phyloP scores from a whole-genome alignment of 208 protist genomes.

The Phytomonas sp. region DNA sequence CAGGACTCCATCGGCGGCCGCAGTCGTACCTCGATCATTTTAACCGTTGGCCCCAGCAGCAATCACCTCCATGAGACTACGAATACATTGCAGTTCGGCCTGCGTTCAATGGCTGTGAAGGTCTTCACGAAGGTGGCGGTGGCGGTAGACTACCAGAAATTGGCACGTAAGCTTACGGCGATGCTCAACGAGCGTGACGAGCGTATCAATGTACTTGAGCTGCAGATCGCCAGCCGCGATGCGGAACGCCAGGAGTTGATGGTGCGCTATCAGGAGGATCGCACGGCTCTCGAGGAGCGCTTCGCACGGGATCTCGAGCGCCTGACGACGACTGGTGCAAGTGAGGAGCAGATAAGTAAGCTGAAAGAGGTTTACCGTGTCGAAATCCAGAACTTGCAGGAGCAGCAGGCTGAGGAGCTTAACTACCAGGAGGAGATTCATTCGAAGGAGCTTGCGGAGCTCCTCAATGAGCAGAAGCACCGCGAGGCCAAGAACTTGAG shows the following conservation, averaged over 20 bases:
- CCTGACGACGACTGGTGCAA: conserved; percentile 47
- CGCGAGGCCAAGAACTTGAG: conserved; percentile 64
- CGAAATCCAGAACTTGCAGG: conserved; percentile 74
- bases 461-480: conserved; percentile 76
- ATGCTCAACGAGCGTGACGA: conserved; percentile 64
- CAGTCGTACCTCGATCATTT: conserved; percentile 93
- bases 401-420: conserved; percentile 81
- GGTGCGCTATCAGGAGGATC: conserved; percentile 51
- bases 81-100: conserved; percentile 86
- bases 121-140: conserved; percentile 67
- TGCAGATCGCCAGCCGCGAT: conserved; percentile 70
- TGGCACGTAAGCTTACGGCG: conserved; percentile 65
- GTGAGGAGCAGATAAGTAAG: conserved; percentile 63
- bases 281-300: conserved; percentile 34
- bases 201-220: conserved; percentile 63
- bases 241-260: conserved; percentile 65
- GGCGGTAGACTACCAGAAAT: conserved; percentile 78
- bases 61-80: conserved; percentile 87
- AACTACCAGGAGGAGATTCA: conserved; percentile 71
- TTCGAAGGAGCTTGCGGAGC: conserved; percentile 65
- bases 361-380: conserved; percentile 71
- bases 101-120: conserved; percentile 81
- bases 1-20: conserved; percentile 90
- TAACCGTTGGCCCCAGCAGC: conserved; percentile 88
- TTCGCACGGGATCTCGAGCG: conserved; percentile 55